Evolutionary conservation across 164 flowering plant genomes (phyloP).

Genomic region (Cinnamomum chago): DNA sequence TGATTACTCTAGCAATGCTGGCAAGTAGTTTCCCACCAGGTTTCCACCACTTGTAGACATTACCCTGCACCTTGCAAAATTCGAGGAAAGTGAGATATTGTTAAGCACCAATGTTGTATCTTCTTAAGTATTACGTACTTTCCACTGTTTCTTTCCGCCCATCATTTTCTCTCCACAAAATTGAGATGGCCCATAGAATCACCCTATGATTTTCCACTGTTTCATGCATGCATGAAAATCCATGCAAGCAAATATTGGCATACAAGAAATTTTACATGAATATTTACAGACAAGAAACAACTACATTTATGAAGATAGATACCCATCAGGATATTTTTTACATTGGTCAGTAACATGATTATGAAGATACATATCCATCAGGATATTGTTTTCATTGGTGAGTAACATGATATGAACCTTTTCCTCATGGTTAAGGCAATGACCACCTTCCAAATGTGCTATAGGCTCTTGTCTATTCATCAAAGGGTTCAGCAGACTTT

Average conservation of each 20-base stretch:
- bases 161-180: neutral
- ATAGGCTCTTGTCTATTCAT: no score
- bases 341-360: no score
- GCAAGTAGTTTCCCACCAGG: conserved; percentile 53
- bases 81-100: neutral
- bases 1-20: conserved; percentile 56
- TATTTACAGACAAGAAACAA: neutral
- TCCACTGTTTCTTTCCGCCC: neutral
- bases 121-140: neutral
- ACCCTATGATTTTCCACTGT: neutral
- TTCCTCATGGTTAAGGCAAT: no score
- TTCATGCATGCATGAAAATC: neutral
- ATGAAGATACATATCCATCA: no score
- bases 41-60: conserved; percentile 86
- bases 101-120: no score
- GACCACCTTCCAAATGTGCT: no score
- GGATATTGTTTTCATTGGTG: no score
- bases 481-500: no score
- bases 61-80: conserved; percentile 36
- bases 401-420: no score
- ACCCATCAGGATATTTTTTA: no score
- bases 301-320: no score
- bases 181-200: neutral
- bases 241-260: neutral
- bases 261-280: neutral